Conservation (phyloP, 23 red algal species). For the Gracilaria domingensis region DNA sequence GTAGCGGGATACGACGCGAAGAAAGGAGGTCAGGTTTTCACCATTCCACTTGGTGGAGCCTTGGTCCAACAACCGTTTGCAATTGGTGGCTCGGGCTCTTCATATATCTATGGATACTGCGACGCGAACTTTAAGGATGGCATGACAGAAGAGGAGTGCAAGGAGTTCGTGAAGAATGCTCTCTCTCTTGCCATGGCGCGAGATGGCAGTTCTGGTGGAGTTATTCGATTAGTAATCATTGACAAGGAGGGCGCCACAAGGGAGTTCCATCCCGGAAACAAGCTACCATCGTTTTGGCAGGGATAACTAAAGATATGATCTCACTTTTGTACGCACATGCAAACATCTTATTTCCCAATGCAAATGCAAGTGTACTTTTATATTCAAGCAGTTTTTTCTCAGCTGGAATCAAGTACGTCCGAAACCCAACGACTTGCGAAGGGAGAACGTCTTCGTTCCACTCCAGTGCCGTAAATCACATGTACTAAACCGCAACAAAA, state of each 20-base stretch:
- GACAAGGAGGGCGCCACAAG: conserved; percentile 79
- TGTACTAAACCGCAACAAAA: too few relatives aligned
- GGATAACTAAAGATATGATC: conserved; percentile 27
- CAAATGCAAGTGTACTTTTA: background rate
- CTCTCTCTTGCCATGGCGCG: conserved; percentile 94
- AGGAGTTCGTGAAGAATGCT: conserved; percentile 82
- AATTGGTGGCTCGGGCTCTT: conserved; percentile 94
- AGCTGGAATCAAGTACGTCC: background rate
- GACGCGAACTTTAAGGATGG: conserved; percentile 87
- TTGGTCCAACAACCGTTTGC: conserved; percentile 93
- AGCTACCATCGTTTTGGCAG: conserved; percentile 81
- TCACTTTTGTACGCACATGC: background rate
- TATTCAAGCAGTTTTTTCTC: background rate
- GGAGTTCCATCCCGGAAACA: conserved; percentile 79
- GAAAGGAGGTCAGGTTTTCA: conserved; percentile 96
- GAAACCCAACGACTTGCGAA: background rate
- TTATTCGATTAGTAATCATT: conserved; percentile 94
- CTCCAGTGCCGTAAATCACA: too few relatives aligned
- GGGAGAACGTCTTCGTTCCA: background rate
- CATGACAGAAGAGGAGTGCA: conserved; percentile 89
- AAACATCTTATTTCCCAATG: conserved; percentile 28
- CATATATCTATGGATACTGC: conserved; percentile 98
- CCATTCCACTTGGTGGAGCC: conserved; percentile 93
- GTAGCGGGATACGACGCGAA: conserved; percentile 87
- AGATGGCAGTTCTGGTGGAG: conserved; percentile 96